A percentile compares a stretch with the other conserved stretches of the same genome.
phyloP scores from a whole-genome alignment of 1,284 basidiomycete genomes.

The Macrocybe sp. region DNA sequence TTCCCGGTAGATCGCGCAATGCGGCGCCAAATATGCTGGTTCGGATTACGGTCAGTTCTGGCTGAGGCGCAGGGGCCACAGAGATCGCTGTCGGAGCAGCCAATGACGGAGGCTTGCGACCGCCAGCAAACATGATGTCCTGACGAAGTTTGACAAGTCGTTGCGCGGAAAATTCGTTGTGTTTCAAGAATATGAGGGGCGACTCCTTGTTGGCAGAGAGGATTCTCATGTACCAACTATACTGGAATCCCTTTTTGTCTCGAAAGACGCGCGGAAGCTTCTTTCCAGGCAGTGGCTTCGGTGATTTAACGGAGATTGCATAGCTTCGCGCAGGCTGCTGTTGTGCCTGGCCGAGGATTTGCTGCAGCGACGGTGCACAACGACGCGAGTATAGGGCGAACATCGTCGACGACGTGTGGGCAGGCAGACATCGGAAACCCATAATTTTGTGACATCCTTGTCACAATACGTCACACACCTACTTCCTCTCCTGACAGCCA shows the following conservation, averaged over 20 bases:
- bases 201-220: conserved; percentile 46
- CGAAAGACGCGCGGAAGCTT: conserved; percentile 56
- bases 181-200: conserved; percentile 67
- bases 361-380: conserved; percentile 10
- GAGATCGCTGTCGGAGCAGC: conserved; percentile 32
- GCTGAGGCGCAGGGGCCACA: conserved; percentile 26
- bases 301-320: conserved; percentile 55
- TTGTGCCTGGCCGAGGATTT: conserved; percentile 13
- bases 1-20: conserved; percentile 50
- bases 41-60: conserved; percentile 60
- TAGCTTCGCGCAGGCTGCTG: conserved; percentile 31
- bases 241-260: conserved; percentile 71
- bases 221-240: conserved; percentile 66
- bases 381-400: conserved; percentile 5
- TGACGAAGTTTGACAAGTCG: conserved; percentile 59
- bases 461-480: not conserved
- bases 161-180: conserved; percentile 63
- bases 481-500: too few species aligned
- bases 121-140: conserved; percentile 54
- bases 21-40: conserved; percentile 71
- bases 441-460: not conserved
- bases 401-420: conserved; percentile 12
- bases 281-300: conserved; percentile 48
- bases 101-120: conserved; percentile 38
- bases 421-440: not conserved